Percentiles rank a stretch among this genome's conserved stretches.
Conservation (phyloP, 345 rosid genomes). For the Turnera subulata region DNA sequence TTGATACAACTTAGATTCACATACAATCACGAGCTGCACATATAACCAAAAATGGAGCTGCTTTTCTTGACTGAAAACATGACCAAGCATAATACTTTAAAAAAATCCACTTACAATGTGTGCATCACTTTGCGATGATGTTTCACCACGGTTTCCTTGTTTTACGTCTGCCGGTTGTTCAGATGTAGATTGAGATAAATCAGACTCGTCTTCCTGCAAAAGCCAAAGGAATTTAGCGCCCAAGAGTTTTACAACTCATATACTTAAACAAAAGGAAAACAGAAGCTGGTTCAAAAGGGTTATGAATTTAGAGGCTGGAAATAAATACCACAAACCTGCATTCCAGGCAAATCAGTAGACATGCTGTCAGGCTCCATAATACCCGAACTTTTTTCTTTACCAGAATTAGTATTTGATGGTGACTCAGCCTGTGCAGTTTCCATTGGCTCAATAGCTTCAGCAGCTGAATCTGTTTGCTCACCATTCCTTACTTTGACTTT, state of each 20-base stretch:
- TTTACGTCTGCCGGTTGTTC: conserved; percentile 25
- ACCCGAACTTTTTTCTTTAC: conserved; percentile 49
- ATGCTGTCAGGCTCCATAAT: conserved; percentile 36
- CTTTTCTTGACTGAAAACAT: no score
- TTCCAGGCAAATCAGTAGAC: conserved; percentile 36
- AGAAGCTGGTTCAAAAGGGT: background rate
- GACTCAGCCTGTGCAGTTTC: conserved; percentile 33
- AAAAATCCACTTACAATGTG: conserved; percentile 26
- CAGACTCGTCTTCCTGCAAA: conserved; percentile 34
- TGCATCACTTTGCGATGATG: conserved; percentile 19
- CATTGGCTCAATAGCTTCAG: conserved; percentile 32
- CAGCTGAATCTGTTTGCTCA: conserved; percentile 31
- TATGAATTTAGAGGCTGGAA: no score
- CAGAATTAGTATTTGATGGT: conserved; percentile 40
- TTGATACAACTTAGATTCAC: no score
- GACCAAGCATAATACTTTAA: no score
- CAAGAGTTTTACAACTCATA: conserved; percentile 2
- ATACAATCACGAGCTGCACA: no score
- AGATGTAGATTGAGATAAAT: conserved; percentile 26
- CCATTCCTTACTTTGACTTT: conserved; percentile 41
- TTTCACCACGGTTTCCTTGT: conserved; percentile 25
- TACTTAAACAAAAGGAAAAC: background rate
- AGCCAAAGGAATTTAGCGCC: background rate
- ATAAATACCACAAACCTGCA: conserved; percentile 51
- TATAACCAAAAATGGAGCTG: no score